Base-by-base conservation (phyloP, 176 grass and related monocot species). In the Eleusine indica region DNA sequence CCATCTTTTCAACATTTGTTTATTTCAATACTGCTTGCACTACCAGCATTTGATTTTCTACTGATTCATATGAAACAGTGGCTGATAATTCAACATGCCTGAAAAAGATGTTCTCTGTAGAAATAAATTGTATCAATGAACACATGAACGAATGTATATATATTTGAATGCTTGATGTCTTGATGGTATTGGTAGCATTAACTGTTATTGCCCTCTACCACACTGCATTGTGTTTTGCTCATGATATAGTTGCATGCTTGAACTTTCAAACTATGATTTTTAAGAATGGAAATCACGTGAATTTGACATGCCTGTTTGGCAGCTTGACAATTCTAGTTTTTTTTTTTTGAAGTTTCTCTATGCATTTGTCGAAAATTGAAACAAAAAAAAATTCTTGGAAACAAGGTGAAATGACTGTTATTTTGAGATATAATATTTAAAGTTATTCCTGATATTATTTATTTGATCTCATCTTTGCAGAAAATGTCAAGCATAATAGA, bases 401-500 rank as follows among this genome's bases (percentile, higher is more conserved):
- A 79, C 29, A 21, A 19, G 17, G 5, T 57, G 53, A 17, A 57
- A 57, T 1, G 19, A 22, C 21, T 1, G 10, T 60, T 22, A 60
- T 2, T 22, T 60, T 22, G n/a, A 22, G 21, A 81, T 61, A 62
- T 64, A 70, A 51, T 53, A 37, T 81, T 70, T 79, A 17, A 72
- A 86, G 13, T 78, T 66, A 79, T 67, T 57, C 29, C 61, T n/a
- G 15, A 66, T 71, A 57, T 79, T 84, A 73, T 68, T 40, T 70
- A 25, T 25, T 76, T 29, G 68, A 18, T 82, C 17, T 29, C 87
- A 43, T 51, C 79, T 78, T 83, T 93, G 68, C 92, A 98, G 95
- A 98, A 98, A 98, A 98, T 98, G 95, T 98, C 95, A 53, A 98
- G 95, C 91, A 98, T 98, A 84, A 88, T 98, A 60, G 95, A 98